Conservation (phyloP, 2,329 filamentous ascomycete species). For the Cordyceps sp. region DNA sequence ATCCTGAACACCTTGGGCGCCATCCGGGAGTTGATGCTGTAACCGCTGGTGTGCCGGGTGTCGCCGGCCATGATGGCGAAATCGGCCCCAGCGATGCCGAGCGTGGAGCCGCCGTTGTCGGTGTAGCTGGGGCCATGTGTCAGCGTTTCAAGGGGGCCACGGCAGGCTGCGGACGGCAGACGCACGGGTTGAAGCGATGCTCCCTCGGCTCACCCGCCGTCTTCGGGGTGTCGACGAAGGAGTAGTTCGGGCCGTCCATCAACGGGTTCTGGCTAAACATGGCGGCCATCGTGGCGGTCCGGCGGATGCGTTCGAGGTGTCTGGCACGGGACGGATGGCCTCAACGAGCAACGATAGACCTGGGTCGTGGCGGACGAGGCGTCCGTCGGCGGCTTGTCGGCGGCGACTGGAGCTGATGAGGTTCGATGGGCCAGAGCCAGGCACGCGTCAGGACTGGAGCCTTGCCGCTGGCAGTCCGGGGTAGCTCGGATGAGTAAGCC, state of each 20-base stretch:
- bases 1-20: constrained; percentile 95
- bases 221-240: constrained; percentile 44
- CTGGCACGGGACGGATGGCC: too few relatives aligned
- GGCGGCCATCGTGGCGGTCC: constrained; percentile 33
- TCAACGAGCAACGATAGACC: not conserved
- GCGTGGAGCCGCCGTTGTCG: constrained; percentile 91
- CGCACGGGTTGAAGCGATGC: constrained; percentile 89
- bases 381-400: not conserved
- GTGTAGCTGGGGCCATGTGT: constrained; percentile 52
- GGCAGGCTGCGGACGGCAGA: not conserved
- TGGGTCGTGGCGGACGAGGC: too few relatives aligned
- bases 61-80: constrained; percentile 96
- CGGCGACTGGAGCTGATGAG: constrained; percentile 10
- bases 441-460: constrained; percentile 33
- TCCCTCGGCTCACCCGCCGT: constrained; percentile 41
- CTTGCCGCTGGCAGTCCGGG: constrained; percentile 20
- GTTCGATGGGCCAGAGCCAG: constrained; percentile 7
- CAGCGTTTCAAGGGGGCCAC: not conserved
- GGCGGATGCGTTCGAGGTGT: too few relatives aligned
- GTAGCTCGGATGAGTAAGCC: constrained; percentile 26
- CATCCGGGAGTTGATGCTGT: constrained; percentile 97
- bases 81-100: constrained; percentile 84
- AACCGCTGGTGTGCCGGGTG: constrained; percentile 87
- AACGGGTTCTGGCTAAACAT: constrained; percentile 57
- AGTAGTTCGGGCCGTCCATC: constrained; percentile 54